Percentiles rank a stretch among this genome's conserved stretches.
Evolutionary conservation across 1,284 basidiomycete genomes (phyloP).

Genomic region (Agroathelia rolfsii): DNA sequence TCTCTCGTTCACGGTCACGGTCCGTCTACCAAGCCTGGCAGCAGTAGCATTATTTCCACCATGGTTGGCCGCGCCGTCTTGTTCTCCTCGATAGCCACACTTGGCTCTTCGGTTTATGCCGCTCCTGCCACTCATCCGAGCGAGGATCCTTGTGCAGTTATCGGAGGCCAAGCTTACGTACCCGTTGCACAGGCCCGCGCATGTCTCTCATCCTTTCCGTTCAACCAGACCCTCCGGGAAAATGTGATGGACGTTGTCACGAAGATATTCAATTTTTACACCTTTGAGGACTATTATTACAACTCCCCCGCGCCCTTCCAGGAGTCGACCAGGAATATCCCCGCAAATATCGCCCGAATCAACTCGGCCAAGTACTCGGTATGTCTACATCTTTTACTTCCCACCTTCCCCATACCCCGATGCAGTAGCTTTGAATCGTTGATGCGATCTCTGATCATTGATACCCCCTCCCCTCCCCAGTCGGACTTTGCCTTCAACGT

Average conservation of each 20-base stretch:
- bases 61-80: too few relatives aligned
- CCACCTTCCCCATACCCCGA: too few relatives aligned
- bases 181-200: conserved; percentile 45
- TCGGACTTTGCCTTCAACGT: conserved; percentile 57
- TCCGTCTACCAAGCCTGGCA: too few relatives aligned
- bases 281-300: conserved; percentile 54
- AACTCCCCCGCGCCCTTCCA: conserved; percentile 51
- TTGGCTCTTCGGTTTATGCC: conserved; percentile 5
- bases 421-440: too few relatives aligned
- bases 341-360: conserved; percentile 35
- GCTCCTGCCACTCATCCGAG: conserved; percentile 10
- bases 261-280: conserved; percentile 54
- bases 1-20: too few relatives aligned
- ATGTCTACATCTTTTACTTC: conserved; percentile 12
- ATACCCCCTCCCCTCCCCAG: conserved; percentile 19
- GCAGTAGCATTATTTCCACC: too few relatives aligned
- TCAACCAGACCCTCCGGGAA: conserved; percentile 52
- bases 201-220: conserved; percentile 50
- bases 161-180: conserved; percentile 39
- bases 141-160: conserved; percentile 37
- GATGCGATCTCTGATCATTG: too few relatives aligned
- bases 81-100: too few relatives aligned
- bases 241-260: conserved; percentile 45
- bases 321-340: conserved; percentile 48
- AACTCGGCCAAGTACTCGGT: conserved; percentile 38